Conservation (phyloP, 441 rosid species). For the Syzygium syzygioides region DNA sequence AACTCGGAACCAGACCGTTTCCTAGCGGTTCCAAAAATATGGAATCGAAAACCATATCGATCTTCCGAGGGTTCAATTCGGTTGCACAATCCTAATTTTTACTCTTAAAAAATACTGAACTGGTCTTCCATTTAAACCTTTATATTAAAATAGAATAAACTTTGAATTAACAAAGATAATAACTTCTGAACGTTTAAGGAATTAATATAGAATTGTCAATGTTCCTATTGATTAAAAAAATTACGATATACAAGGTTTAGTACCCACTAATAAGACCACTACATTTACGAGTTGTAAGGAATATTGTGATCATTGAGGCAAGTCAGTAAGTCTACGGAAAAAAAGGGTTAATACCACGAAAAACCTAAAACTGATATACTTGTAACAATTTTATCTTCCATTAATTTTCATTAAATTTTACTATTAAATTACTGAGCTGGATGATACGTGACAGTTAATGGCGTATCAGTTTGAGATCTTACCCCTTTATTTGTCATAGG, state of each 20-base stretch:
- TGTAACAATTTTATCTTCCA: too few species aligned
- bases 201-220: not conserved
- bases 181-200: not conserved
- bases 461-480: too few species aligned
- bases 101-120: not conserved
- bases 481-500: too few species aligned
- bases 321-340: not conserved
- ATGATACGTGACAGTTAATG: too few species aligned
- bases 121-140: not conserved
- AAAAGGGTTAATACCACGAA: not conserved
- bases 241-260: not conserved
- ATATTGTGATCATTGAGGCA: not conserved
- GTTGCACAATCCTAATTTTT: not conserved
- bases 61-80: too few species aligned
- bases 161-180: not conserved
- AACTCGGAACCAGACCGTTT: too few species aligned
- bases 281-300: not conserved
- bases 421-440: too few species aligned
- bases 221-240: not conserved
- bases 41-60: too few species aligned
- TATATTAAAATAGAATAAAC: not conserved
- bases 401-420: too few species aligned
- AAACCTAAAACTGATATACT: too few species aligned
- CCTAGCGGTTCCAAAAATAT: too few species aligned
- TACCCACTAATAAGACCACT: not conserved